These are phyloP conservation scores for Pontederia crassipes DNA, from an alignment of 176 grass and related monocot genomes.

Conservation along the genomic window DNA sequence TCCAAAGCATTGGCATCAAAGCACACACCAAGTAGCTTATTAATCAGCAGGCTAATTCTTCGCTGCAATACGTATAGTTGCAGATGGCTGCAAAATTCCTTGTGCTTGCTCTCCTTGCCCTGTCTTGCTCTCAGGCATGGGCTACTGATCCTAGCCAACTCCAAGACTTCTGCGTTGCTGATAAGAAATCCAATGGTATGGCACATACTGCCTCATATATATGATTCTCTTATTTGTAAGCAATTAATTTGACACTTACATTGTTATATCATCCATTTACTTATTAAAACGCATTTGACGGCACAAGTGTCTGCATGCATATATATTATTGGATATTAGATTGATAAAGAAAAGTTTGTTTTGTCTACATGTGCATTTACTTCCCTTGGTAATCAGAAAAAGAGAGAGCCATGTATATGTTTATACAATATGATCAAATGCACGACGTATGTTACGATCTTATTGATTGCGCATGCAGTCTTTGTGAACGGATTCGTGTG, in stretches of 20 bases:
- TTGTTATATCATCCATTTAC: too few species aligned
- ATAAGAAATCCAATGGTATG: neutral
- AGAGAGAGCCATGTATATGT: too few species aligned
- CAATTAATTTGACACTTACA: too few species aligned
- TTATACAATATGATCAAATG: too few species aligned
- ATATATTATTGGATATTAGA: too few species aligned
- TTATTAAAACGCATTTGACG: too few species aligned
- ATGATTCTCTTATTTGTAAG: too few species aligned
- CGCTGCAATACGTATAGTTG: neutral
- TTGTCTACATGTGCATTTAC: neutral
- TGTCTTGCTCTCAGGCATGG: neutral
- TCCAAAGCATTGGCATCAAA: too few species aligned
- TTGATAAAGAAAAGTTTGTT: neutral
- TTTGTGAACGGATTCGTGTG: constrained; percentile 28
- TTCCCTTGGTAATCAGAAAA: neutral
- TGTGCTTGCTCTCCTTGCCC: neutral
- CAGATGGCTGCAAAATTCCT: neutral
- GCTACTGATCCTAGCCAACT: neutral
- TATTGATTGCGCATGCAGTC: constrained; percentile 7
- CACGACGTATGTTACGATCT: neutral
- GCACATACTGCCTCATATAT: too few species aligned
- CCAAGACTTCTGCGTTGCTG: constrained; percentile 1
- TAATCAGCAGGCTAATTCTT: too few species aligned
- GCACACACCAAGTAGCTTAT: too few species aligned
- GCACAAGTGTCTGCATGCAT: too few species aligned